Base-by-base conservation (phyloP, 495 filamentous ascomycete species). In the Penicillium longicatenatum region DNA sequence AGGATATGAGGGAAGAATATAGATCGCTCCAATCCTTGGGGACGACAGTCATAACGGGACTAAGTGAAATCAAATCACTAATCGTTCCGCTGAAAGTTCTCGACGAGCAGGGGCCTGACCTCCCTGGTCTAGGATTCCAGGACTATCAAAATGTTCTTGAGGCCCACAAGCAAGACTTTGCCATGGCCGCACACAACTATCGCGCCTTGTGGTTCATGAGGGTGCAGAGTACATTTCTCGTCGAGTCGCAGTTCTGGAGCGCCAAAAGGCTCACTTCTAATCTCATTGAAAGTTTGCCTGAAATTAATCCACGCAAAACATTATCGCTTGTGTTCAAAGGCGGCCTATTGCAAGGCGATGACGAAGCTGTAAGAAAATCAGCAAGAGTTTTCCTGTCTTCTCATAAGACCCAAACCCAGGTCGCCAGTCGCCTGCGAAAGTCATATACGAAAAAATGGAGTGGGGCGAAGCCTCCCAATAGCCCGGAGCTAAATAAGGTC, bases 401-500 rank as follows among this genome's bases (percentile, higher is more conserved):
- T n/a, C 16, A 39, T 39, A n/a, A 4, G 37, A 7, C 14, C 14
- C 14, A 39, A 39, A 9, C 1, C 0, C 16, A 17, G 35, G 42
- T 52, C 24, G 21, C 33, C 19, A 29, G 24, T 17, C 16, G n/a
- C n/a, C 39, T 55, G 46, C 50, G 50, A 1, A 31, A n/a, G n/a
- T 6, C 46, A 31, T 68, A 66, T 43, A 35, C 45, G 22, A 21
- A 26, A 2, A 52, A 22, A 44, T 59, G 58, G 58, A 55, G 33
- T 30, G 58, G 47, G 10, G 9, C 30, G 11, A 52, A 41, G 14
- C 43, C 46, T 1, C 22, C 59, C 20, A 50, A 54, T 35, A 61
- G 55, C 29, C 29, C 58, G 14, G 19, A 61, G 29, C 21, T 63
- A 11, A 30, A 64, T 60, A 64, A 60, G 20, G 52, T 62, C 52